Base-by-base conservation (phyloP, 495 filamentous ascomycete species). In the Neurospora sp. region DNA sequence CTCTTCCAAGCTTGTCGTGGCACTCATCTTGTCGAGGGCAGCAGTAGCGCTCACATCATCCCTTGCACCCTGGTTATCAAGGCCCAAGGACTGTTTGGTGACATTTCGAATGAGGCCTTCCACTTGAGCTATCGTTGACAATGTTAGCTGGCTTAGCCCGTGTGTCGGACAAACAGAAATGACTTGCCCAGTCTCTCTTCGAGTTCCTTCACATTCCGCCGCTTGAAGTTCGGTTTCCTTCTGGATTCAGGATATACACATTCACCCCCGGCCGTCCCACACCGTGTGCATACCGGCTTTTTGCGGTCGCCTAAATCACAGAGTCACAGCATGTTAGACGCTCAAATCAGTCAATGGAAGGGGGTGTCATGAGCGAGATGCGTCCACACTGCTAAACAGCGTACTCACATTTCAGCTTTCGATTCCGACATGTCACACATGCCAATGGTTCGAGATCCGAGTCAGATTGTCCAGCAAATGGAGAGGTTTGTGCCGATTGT, bases 201-300 rank as follows among this genome's bases (percentile, higher is more conserved):
- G 73, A 96, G 82, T 77, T 93, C 91, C 83, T 90, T 94, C 74
- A 95, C 93, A 82, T 94, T 96, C 72, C 91, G 88, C 75, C 93
- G 85, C 84, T 94, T 96, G n/a, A 92, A 92, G 37, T 93, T 91
- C 72, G 93, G 94, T 82, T 94, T 96, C 83, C 91, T 90, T 75
- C 93, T 87, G 69, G 91, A 90, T 80, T 95, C 93, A 77, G 94
- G 93, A 77, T 94, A 96, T 7, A 89, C 82, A 81, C 93, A 96
- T 69, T 91, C 90, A 80, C 90, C 88, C 45, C 88, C 86, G 39
- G 92, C 77, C 72, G 90, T 85, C 35, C 87, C 85, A 78, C 93
- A 96, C 14, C 92, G 93, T 35, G 88, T 87, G 78, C 93, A 96
- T 41, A 87, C 88, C 3, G 93, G 93, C 73, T 85, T 87, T 42